Evolutionary conservation across 345 rosid species (phyloP).

Genomic region (Pistacia vera): DNA sequence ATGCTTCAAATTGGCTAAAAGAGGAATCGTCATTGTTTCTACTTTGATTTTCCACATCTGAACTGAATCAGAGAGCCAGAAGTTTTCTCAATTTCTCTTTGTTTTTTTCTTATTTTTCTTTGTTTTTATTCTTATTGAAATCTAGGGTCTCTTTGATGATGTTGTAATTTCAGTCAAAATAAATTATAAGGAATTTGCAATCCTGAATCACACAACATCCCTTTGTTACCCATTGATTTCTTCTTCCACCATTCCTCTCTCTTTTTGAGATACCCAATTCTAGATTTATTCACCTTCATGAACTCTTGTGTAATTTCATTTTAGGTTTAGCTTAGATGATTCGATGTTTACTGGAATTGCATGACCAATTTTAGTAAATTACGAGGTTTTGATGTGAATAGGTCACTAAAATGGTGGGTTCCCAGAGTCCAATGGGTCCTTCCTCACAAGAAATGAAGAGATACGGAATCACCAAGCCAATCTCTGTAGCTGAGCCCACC

Average conservation of each 20-base stretch:
- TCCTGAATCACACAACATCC: no score
- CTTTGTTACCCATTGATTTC: neutral
- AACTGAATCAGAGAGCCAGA: no score
- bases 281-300: slow-evolving; percentile 13
- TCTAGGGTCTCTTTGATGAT: no score
- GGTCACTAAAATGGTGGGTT: slow-evolving; percentile 47
- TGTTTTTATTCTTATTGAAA: no score
- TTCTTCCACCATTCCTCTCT: neutral
- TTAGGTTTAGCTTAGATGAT: neutral
- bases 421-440: slow-evolving; percentile 45
- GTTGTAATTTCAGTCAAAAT: no score
- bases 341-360: neutral
- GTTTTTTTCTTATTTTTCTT: no score
- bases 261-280: neutral
- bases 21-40: no score
- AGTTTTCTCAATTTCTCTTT: no score
- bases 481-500: slow-evolving; percentile 76
- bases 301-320: neutral
- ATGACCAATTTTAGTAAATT: slow-evolving; percentile 9
- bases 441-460: slow-evolving; percentile 35
- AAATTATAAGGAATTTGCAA: no score
- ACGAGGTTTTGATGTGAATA: slow-evolving; percentile 7
- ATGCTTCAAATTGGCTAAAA: no score
- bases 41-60: no score
- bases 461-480: slow-evolving; percentile 76